Evolutionary conservation across 441 rosid genomes (phyloP), one percentile per base, ranked within the genome.

Genomic region (Gossypium gossypioides): DNA sequence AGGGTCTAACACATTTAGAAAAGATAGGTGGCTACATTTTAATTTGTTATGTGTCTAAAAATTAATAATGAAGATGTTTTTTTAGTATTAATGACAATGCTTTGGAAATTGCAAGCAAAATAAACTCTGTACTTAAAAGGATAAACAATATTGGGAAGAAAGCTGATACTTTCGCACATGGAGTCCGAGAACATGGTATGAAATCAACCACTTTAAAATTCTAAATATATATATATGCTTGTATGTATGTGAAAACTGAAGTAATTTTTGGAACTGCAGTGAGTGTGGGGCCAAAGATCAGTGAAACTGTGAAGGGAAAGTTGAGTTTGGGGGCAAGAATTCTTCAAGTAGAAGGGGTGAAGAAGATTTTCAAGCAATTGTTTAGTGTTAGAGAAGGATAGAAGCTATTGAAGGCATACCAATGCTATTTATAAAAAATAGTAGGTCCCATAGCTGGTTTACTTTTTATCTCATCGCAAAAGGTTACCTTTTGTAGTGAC

Each of bases 391-490:
- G 66, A 32, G 77, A 83, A 58, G 87, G 80, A 51, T 91, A 89
- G 74, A 86, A 71, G 52, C 75, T 87, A 7, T 55, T 85, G 77
- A 89, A 83, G 75, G 90, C 81, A 1, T 81, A 73, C 19, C 90
- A 90, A 40, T 88, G 93, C 59, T 79, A 87, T 71, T 73, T 90
- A 72, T 88, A 90, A 0, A 90, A 87, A 29, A 84, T 90, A 2
- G 79, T 80, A 2, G 93, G 96, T 54, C 96, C 96, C 5, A 87
- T 90, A 8, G 86, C 90, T 0, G 93, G 93, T 37, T 85, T 90
- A 27, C 83, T 88, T 58, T 90, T 86, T 69, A 84, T 84, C 65
- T 86, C 89, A 21, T 79, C 85, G 0, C 22, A 84, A 16, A 87
- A 84, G 77, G 63, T 88, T 29, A 84, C 89, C 9, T 90, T 88